Conservation (phyloP, 2,329 filamentous ascomycete genomes). For the Apiospora marii region DNA sequence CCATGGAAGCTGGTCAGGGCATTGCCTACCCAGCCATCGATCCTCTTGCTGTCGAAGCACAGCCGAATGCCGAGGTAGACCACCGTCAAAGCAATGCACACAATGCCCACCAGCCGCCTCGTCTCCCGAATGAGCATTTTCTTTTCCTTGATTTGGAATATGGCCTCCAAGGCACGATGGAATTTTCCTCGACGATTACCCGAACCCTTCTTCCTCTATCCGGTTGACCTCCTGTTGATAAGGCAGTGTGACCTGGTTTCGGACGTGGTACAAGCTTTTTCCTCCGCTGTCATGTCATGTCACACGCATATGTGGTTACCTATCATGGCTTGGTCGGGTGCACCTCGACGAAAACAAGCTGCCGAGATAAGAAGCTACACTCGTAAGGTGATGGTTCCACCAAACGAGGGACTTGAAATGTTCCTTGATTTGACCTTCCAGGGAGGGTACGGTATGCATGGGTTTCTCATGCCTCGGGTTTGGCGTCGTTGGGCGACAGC, state of each 20-base stretch:
- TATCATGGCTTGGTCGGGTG: background rate
- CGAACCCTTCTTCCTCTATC: background rate
- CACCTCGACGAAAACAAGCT: background rate
- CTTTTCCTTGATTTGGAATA: background rate
- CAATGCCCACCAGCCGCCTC: conserved; percentile 41
- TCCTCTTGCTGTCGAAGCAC: background rate
- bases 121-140: conserved; percentile 45
- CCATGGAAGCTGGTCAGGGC: background rate
- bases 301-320: background rate
- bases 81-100: conserved; percentile 41
- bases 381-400: background rate
- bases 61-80: conserved; percentile 34
- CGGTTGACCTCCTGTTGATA: background rate
- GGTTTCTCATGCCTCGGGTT: background rate
- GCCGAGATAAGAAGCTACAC: background rate
- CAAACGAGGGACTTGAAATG: too few species aligned
- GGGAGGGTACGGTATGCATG: fast-evolving
- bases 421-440: background rate
- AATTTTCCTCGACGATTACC: background rate
- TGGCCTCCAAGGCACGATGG: background rate
- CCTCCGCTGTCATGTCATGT: background rate
- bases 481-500: background rate
- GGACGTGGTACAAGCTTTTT: background rate
- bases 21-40: background rate
- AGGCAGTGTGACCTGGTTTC: background rate